A percentile compares a stretch with the other conserved stretches of the same genome.
phyloP scores from a whole-genome alignment of 768 basidiomycete species.

The Paxillus rubicundulus region DNA sequence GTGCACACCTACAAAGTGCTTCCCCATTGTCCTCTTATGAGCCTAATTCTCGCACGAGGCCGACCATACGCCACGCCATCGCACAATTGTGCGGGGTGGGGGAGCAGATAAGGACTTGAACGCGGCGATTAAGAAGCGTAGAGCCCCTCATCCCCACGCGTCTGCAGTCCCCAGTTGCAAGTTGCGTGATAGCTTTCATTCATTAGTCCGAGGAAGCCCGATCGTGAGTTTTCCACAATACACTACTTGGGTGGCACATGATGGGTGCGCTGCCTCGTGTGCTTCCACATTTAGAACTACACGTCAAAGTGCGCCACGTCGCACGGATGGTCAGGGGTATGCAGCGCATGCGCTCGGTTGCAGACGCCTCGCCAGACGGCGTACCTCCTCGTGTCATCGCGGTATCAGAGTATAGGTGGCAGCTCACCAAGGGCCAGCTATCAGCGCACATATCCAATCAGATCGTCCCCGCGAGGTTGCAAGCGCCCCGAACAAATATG shows the following conservation, averaged over 20 bases:
- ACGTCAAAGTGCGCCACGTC: constrained; percentile 10
- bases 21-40: constrained; percentile 18
- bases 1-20: constrained; percentile 1
- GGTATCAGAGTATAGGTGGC: background rate
- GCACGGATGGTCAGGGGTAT: background rate
- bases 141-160: background rate
- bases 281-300: constrained; percentile 8
- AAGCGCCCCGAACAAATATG: background rate
- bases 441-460: no score
- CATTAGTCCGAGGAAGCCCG: constrained; percentile 16
- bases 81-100: no score
- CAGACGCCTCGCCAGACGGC: background rate
- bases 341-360: background rate
- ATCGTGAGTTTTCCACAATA: background rate
- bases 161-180: background rate
- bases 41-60: background rate
- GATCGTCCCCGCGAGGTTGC: background rate
- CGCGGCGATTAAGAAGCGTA: background rate
- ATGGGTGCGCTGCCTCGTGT: constrained; percentile 15
- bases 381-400: constrained; percentile 6
- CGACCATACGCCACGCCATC: background rate
- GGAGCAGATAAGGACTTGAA: background rate
- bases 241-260: constrained; percentile 6
- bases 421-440: background rate
- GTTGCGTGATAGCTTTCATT: background rate